phyloP scores from a whole-genome alignment of 345 rosid genomes.

The Populus simonii region DNA sequence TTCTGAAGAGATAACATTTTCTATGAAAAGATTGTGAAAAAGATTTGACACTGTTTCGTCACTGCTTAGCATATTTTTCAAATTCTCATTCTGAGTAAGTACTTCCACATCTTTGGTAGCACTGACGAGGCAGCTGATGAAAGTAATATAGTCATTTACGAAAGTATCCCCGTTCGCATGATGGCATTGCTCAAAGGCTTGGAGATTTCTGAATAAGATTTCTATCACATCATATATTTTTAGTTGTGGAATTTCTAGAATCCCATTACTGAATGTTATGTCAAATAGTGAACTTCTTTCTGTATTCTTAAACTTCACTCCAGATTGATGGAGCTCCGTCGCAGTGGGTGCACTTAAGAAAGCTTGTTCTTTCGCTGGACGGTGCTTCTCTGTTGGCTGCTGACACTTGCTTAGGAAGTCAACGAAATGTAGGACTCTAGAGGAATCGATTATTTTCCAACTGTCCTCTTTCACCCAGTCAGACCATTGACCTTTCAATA shows the following conservation, averaged over 20 bases:
- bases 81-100: not conserved
- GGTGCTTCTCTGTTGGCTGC: not conserved
- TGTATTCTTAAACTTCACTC: not conserved
- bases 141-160: not conserved
- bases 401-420: constrained; percentile 7
- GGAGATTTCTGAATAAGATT: constrained; percentile 6
- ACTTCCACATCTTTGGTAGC: constrained; percentile 5
- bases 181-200: constrained; percentile 16
- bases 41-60: not conserved
- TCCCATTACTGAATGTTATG: constrained; percentile 15
- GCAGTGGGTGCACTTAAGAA: not conserved
- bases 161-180: accelerated
- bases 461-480: not conserved
- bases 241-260: constrained; percentile 11
- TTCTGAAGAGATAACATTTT: accelerated
- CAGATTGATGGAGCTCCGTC: constrained; percentile 10
- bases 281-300: not conserved
- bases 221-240: accelerated
- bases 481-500: accelerated
- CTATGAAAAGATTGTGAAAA: too few species aligned
- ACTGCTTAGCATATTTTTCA: not conserved
- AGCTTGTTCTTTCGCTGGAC: too few species aligned
- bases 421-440: constrained; percentile 3
- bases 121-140: constrained; percentile 2
- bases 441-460: not conserved